A percentile compares a stretch with the other conserved stretches of the same genome.
Evolutionary conservation across 2,329 filamentous ascomycete genomes (phyloP).

Genomic region (Botrytis deweyae): DNA sequence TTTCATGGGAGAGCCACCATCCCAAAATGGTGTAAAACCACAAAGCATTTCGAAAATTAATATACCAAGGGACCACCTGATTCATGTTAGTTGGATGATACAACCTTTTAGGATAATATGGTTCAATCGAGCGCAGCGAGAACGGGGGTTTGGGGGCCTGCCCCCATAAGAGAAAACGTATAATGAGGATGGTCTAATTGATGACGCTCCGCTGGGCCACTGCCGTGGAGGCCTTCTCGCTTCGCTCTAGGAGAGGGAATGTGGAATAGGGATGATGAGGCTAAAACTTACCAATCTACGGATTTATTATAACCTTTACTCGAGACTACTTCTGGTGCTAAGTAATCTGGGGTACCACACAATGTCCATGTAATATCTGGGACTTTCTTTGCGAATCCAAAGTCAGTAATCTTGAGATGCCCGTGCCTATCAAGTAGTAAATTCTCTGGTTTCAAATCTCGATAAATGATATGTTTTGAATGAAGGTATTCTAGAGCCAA

Average conservation of each 20-base stretch:
- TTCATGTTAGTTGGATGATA: conserved; percentile 25
- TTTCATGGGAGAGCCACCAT: conserved; percentile 95
- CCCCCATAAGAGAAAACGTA: neutral
- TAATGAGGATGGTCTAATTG: conserved; percentile 14
- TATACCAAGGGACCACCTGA: conserved; percentile 96
- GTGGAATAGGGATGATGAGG: conserved; percentile 44
- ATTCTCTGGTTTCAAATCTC: conserved; percentile 95
- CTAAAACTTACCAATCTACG: conserved; percentile 70
- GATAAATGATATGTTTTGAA: conserved; percentile 93
- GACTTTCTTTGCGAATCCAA: conserved; percentile 97
- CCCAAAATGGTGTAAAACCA: conserved; percentile 98
- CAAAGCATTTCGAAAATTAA: conserved; percentile 99
- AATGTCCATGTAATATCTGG: conserved; percentile 99
- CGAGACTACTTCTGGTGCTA: conserved; percentile 96
- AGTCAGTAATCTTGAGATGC: conserved; percentile 96
- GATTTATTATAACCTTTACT: conserved; percentile 99
- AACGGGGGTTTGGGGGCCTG: conserved; percentile 12
- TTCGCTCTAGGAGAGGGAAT: neutral
- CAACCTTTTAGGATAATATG: neutral
- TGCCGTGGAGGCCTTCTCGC: neutral
- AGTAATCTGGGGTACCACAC: conserved; percentile 95
- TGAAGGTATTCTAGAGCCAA: conserved; percentile 94
- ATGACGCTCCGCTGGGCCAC: neutral
- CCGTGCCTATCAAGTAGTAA: conserved; percentile 87
- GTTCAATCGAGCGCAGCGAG: conserved; percentile 5